Base-by-base conservation (phyloP, 2,329 filamentous ascomycete genomes). In the Remersonia thermophila region DNA sequence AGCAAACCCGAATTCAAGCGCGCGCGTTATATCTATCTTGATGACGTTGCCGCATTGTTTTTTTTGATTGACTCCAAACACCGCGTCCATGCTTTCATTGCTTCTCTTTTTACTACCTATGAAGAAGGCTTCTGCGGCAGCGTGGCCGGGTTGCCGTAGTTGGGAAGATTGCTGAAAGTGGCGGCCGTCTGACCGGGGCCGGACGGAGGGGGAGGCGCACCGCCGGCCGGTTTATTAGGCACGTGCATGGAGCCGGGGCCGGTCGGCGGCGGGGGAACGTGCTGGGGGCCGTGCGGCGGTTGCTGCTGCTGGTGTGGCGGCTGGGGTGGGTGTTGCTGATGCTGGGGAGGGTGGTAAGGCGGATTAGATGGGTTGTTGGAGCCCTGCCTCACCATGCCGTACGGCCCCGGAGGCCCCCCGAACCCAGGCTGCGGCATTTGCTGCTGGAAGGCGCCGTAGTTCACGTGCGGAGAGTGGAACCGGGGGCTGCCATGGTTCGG, bases 101-200 rank as follows among this genome's bases (percentile, higher is more conserved):
- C 11, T 32, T 17, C 17, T 32, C 30, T 5, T n/a, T 3, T n/a
- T 11, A 15, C 5, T 23, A n/a, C 40, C 40, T 36, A 54, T 40
- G 64, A 62, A 25, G 66, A 58, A 40, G 71, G 71, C 56, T 75
- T 75, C 51, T 75, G 71, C 41, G 71, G 71, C 51, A 76, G 53
- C 23, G 68, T 69, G 23, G 71, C 69, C 39, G 71, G 71, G 53
- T 76, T 76, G 45, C 71, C 71, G 46, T 74, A 76, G 39, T 61
- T 65, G 30, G 69, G 69, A 44, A 76, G 55, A 47, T 72, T 68
- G 41, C 61, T 65, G 47, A 66, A 74, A 9, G 20, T 23, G 27
- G 8, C 27, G 7, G 8, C 20, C 5, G 62, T 52, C 47, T 67
- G 68, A 35, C 51, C 52, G 4, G 30, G 38, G 4, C 30, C 36